phyloP scores from a whole-genome alignment of 2,329 filamentous ascomycete genomes.

The Nemania sp. region DNA sequence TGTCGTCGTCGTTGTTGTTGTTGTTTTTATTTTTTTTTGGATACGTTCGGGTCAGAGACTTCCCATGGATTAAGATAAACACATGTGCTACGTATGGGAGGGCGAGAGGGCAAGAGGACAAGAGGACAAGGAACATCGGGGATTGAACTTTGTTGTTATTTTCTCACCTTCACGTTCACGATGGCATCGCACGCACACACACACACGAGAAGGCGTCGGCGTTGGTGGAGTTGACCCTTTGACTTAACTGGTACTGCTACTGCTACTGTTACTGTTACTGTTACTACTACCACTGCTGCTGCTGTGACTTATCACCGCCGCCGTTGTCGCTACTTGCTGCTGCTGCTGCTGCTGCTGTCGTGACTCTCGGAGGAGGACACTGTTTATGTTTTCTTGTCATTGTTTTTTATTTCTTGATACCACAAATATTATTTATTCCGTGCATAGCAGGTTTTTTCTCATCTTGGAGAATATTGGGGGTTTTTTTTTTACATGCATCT shows the following conservation, averaged over 20 bases:
- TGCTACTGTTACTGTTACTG: too few relatives aligned
- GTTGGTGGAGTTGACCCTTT: conserved; percentile 17
- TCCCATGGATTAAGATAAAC: conserved; percentile 15
- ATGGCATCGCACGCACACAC: conserved; percentile 29
- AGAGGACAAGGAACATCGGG: conserved; percentile 1
- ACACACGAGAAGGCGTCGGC: too few relatives aligned
- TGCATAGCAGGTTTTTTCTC: conserved; percentile 19
- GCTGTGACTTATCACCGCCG: neutral
- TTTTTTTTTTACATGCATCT: too few relatives aligned
- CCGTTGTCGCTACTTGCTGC: too few relatives aligned
- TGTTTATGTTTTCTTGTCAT: neutral
- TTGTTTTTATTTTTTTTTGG: too few relatives aligned
- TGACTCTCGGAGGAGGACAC: conserved; percentile 3
- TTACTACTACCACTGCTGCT: too few relatives aligned
- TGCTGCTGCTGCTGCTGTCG: neutral
- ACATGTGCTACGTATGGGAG: conserved; percentile 3
- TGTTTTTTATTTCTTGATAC: conserved; percentile 19
- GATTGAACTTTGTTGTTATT: too few relatives aligned
- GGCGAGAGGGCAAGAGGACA: too few relatives aligned
- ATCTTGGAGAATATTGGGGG: too few relatives aligned
- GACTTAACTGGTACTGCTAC: neutral
- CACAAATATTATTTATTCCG: conserved; percentile 6
- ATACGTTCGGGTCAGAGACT: conserved; percentile 13
- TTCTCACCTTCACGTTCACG: conserved; percentile 7
- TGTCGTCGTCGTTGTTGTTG: too few relatives aligned